phyloP scores from a whole-genome alignment of 805 yeast species.

The Zygosaccharomyces rouxii region DNA sequence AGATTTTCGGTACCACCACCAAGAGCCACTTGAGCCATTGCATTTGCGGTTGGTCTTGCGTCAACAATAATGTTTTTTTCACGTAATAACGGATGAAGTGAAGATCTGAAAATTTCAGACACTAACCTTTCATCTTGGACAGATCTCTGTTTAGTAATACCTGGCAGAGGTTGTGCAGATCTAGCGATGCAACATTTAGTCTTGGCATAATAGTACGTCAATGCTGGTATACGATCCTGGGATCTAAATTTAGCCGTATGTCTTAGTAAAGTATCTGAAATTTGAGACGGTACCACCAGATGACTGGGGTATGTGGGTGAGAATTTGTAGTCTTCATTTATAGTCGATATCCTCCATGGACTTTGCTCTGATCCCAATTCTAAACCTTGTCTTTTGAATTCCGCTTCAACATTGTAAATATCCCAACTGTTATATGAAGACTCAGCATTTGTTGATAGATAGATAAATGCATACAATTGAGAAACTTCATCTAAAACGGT shows the following conservation, averaged over 20 bases:
- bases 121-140: slow-evolving; percentile 87
- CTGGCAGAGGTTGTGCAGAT: slow-evolving; percentile 90
- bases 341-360: slow-evolving; percentile 65
- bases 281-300: slow-evolving; percentile 66
- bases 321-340: slow-evolving; percentile 62
- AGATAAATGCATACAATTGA: slow-evolving; percentile 75
- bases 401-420: slow-evolving; percentile 55
- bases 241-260: slow-evolving; percentile 87
- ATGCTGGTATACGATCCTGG: slow-evolving; percentile 75
- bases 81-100: slow-evolving; percentile 31
- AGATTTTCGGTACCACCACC: slow-evolving; percentile 98
- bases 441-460: slow-evolving; percentile 72
- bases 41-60: slow-evolving; percentile 89
- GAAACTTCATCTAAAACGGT: slow-evolving; percentile 52
- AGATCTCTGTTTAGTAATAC: slow-evolving; percentile 80
- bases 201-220: slow-evolving; percentile 66
- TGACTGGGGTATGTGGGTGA: slow-evolving; percentile 71
- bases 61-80: slow-evolving; percentile 73
- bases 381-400: slow-evolving; percentile 70
- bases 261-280: slow-evolving; percentile 75
- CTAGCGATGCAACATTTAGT: slow-evolving; percentile 79
- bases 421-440: slow-evolving; percentile 64
- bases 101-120: slow-evolving; percentile 65
- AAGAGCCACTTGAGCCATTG: slow-evolving; percentile 91
- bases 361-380: slow-evolving; percentile 30